Evolutionary conservation across 164 flowering plant species (phyloP).

Genomic region (Tinospora cordifolia): DNA sequence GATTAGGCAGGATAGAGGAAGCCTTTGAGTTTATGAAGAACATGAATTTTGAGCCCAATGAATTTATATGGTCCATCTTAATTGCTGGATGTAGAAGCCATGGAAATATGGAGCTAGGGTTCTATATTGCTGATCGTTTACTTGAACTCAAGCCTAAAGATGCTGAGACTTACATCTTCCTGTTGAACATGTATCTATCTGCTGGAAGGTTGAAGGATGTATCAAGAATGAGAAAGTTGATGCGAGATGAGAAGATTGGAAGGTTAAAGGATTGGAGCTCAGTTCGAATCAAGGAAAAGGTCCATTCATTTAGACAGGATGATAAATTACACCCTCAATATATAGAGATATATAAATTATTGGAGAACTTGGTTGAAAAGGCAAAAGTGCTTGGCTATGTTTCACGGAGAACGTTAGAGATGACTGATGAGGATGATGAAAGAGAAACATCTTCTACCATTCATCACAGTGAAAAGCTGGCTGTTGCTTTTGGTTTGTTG

Average conservation of each 20-base stretch:
- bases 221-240: constrained; percentile 51
- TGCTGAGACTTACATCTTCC: constrained; percentile 42
- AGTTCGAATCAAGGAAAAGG: constrained; percentile 58
- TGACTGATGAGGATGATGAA: constrained; percentile 33
- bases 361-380: constrained; percentile 43
- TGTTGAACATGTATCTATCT: constrained; percentile 61
- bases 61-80: constrained; percentile 65
- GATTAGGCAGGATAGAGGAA: constrained; percentile 58
- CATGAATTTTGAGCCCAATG: constrained; percentile 57
- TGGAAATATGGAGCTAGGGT: constrained; percentile 54
- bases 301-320: constrained; percentile 48
- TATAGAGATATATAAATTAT: constrained; percentile 24
- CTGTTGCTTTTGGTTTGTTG: constrained; percentile 62
- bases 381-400: constrained; percentile 46
- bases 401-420: constrained; percentile 22
- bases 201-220: constrained; percentile 67
- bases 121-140: constrained; percentile 66
- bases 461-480: constrained; percentile 78
- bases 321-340: constrained; percentile 26
- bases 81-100: constrained; percentile 72
- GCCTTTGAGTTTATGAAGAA: constrained; percentile 61
- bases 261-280: constrained; percentile 61
- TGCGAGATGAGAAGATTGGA: constrained; percentile 48
- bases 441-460: constrained; percentile 20
- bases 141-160: constrained; percentile 65